Conservation (phyloP, 441 rosid species). For the Brassica balearica region DNA sequence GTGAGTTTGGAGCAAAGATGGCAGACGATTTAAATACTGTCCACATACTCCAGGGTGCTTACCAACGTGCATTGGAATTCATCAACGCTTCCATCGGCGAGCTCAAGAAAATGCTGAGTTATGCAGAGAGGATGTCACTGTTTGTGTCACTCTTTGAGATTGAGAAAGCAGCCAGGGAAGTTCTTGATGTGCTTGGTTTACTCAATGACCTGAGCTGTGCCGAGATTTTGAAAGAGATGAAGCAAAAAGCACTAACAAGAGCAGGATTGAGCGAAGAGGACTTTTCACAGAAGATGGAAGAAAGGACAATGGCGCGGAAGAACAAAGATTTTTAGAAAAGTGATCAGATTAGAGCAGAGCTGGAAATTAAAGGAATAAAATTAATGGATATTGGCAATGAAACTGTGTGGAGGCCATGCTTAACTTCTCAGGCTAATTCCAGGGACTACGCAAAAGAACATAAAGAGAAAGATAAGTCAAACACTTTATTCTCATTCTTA, state of each 20-base stretch:
- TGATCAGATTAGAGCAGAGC: too few relatives aligned
- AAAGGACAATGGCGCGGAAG: constrained; percentile 32
- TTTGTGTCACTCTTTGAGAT: constrained; percentile 44
- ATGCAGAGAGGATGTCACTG: constrained; percentile 54
- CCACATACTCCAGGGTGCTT: constrained; percentile 73
- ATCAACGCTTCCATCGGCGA: constrained; percentile 60
- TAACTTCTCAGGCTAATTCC: constrained; percentile 47
- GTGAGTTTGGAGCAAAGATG: constrained; percentile 74
- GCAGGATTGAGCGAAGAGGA: constrained; percentile 67
- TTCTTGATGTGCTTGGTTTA: constrained; percentile 68
- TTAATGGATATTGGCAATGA: neutral
- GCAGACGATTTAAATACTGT: constrained; percentile 83
- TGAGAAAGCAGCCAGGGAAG: constrained; percentile 61
- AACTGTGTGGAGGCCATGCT: constrained; percentile 85
- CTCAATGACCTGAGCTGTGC: constrained; percentile 53
- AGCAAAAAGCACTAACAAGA: constrained; percentile 67
- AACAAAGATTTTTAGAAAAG: too few relatives aligned
- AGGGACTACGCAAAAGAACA: constrained; percentile 3
- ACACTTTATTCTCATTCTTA: neutral
- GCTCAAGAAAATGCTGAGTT: constrained; percentile 74
- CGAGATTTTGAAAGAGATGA: constrained; percentile 70
- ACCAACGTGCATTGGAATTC: constrained; percentile 76
- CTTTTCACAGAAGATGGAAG: constrained; percentile 55
- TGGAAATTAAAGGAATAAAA: too few relatives aligned
- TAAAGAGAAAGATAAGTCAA: neutral